phyloP scores from a whole-genome alignment of 2,329 filamentous ascomycete species.

The Stachybotrys chartarum region DNA sequence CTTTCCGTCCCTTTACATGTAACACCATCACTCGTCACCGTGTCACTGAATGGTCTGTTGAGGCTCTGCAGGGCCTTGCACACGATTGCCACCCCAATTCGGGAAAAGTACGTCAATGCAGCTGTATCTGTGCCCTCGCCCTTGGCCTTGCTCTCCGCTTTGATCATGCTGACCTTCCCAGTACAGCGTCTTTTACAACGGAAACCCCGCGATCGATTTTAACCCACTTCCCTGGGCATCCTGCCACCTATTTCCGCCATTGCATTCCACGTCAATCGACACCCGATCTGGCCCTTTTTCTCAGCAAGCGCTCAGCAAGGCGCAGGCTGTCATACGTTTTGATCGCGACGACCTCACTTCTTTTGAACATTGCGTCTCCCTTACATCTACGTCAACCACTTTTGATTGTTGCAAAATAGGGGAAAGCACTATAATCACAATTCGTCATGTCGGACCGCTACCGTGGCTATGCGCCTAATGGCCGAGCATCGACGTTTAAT shows the following conservation, averaged over 20 bases:
- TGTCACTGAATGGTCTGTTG: not conserved
- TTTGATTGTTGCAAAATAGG: not conserved
- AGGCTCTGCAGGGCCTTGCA: not conserved
- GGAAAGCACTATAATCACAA: not conserved
- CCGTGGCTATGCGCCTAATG: slow-evolving; percentile 29
- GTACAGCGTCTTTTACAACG: not conserved
- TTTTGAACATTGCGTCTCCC: not conserved
- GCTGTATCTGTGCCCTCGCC: not conserved
- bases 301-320: not conserved
- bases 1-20: no score
- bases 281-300: not conserved
- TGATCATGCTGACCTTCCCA: not conserved
- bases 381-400: not conserved
- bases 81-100: not conserved
- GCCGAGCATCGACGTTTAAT: slow-evolving; percentile 37
- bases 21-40: no score
- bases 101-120: not conserved
- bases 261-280: not conserved
- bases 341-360: not conserved
- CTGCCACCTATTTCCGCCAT: slow-evolving; percentile 1
- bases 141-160: not conserved
- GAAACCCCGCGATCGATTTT: not conserved
- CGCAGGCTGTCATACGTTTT: not conserved
- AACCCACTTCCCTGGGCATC: slow-evolving; percentile 3
- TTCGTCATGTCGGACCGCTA: slow-evolving; percentile 42